Percentiles rank a stretch among this genome's conserved stretches.
Evolutionary conservation across 192 early-diverging fungal species (phyloP).

Genomic region (Coemansia sp.): DNA sequence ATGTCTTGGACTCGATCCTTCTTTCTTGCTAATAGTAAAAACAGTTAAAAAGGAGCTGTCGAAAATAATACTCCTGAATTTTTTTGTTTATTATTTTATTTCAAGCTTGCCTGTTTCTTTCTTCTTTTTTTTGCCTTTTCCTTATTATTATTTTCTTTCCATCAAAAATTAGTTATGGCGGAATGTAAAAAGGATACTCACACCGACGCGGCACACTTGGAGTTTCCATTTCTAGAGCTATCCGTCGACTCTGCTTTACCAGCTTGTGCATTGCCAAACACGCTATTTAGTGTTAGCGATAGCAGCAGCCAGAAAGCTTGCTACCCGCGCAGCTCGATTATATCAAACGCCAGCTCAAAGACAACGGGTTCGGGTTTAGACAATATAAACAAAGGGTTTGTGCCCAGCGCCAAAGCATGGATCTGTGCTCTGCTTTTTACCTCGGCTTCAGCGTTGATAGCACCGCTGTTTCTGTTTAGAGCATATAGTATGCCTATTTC

Average conservation of each 20-base stretch:
- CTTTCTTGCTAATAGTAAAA: too few species aligned
- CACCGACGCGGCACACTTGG: not conserved
- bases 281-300: not conserved
- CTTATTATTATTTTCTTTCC: not conserved
- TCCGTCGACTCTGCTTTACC: not conserved
- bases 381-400: conserved; percentile 2
- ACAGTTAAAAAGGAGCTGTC: too few species aligned
- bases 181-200: not conserved
- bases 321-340: conserved; percentile 1
- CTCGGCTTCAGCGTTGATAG: conserved; percentile 26
- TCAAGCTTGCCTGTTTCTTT: not conserved
- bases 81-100: too few species aligned
- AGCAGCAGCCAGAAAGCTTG: not conserved
- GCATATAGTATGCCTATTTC: conserved; percentile 46
- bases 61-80: too few species aligned
- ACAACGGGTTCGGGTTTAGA: not conserved
- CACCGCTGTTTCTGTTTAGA: conserved; percentile 46
- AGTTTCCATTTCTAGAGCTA: not conserved
- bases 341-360: not conserved
- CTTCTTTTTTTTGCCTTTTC: not conserved
- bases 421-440: conserved; percentile 36
- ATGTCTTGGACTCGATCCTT: too few species aligned
- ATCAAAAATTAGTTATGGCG: not conserved
- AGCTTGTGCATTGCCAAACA: not conserved
- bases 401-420: conserved; percentile 36